Conservation (phyloP, 2,329 filamentous ascomycete genomes). For the Neonectria hederae region DNA sequence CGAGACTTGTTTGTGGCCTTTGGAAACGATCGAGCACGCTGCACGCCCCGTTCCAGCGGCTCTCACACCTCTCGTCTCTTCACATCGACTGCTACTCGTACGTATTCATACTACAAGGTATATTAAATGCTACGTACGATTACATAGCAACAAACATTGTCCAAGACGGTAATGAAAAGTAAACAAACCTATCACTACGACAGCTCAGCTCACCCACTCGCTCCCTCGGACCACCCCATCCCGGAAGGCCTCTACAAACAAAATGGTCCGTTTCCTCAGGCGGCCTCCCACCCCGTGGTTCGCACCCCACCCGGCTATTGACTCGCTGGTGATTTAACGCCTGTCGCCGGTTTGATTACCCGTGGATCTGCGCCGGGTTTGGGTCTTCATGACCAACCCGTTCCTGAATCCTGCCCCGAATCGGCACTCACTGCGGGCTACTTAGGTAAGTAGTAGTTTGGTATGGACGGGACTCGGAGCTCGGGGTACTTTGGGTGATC, state of each 20-base stretch:
- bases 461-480: not conserved
- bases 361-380: constrained; percentile 23
- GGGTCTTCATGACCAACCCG: not conserved
- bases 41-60: no score
- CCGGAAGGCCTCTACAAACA: not conserved
- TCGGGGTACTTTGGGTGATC: not conserved
- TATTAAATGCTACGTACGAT: no score
- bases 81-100: not conserved
- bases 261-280: not conserved
- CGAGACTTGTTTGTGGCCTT: not conserved
- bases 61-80: not conserved
- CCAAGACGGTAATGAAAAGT: not conserved
- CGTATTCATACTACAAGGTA: no score
- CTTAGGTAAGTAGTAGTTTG: no score
- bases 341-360: constrained; percentile 19
- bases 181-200: not conserved
- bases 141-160: no score
- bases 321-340: constrained; percentile 8
- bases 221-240: not conserved
- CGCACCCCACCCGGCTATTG: constrained; percentile 18
- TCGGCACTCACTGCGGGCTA: not conserved
- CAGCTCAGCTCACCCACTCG: not conserved
- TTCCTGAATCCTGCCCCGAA: constrained; percentile 11
- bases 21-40: not conserved
- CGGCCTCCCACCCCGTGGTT: constrained; percentile 5